A percentile compares a stretch with the other conserved stretches of the same genome.
Conservation (phyloP, 768 basidiomycete genomes). For the Trametes villosa region DNA sequence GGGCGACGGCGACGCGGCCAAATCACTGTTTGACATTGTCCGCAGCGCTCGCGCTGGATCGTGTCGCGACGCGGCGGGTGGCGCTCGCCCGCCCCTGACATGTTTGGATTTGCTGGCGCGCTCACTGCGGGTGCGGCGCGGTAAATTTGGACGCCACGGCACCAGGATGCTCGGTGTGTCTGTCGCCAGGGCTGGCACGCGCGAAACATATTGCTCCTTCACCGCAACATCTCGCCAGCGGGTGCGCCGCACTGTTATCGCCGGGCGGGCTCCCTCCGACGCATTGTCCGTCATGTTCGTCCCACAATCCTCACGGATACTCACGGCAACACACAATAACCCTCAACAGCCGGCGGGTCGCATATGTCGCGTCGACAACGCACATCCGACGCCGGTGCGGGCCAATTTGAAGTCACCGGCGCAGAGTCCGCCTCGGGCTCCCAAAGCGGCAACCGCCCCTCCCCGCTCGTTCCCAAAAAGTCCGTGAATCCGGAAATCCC, state of each 20-base stretch:
- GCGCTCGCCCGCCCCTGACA: not conserved
- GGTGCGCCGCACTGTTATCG: too few relatives aligned
- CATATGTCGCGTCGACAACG: not conserved
- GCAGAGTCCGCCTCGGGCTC: not conserved
- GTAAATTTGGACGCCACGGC: conserved; percentile 1
- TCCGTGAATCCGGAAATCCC: too few relatives aligned
- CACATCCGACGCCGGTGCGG: not conserved
- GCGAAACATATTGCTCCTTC: too few relatives aligned
- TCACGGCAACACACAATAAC: too few relatives aligned
- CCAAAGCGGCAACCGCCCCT: not conserved
- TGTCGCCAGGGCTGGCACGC: too few relatives aligned
- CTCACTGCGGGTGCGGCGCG: too few relatives aligned
- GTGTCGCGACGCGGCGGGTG: not conserved
- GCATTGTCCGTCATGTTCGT: too few relatives aligned
- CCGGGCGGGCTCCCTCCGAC: too few relatives aligned
- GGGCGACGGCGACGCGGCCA: not conserved
- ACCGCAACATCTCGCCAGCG: too few relatives aligned
- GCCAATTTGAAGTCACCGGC: conserved; percentile 4
- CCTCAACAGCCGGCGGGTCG: not conserved
- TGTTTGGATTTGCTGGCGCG: not conserved
- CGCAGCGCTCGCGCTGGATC: not conserved
- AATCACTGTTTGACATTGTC: not conserved
- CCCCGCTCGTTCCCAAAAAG: conserved; percentile 4
- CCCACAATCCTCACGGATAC: too few relatives aligned
- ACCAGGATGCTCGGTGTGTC: not conserved